These are phyloP conservation scores for Saccharomycopsis microspora DNA, from an alignment of 805 yeast genomes.

Conservation along the genomic window DNA sequence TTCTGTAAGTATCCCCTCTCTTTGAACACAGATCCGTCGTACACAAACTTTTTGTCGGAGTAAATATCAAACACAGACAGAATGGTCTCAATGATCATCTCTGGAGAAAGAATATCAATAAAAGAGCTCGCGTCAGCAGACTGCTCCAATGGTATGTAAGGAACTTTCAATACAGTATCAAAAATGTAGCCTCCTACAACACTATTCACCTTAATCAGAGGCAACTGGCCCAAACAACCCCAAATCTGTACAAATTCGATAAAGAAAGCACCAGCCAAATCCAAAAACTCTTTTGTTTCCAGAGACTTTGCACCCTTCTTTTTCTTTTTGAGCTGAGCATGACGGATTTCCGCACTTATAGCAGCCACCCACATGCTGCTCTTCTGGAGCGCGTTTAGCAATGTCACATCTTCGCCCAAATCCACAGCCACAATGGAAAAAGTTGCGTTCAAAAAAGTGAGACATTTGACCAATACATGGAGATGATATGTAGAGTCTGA, in stretches of 20 bases:
- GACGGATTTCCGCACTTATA: not conserved
- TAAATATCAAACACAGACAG: slow-evolving; percentile 59
- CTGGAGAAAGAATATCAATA: not conserved
- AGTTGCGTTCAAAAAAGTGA: slow-evolving; percentile 11
- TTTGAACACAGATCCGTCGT: slow-evolving; percentile 62
- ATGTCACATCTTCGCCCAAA: not conserved
- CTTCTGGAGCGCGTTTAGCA: not conserved
- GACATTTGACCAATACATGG: slow-evolving; percentile 3
- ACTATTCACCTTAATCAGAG: not conserved
- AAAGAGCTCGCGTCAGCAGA: not conserved
- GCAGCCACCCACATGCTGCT: not conserved
- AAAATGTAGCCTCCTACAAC: slow-evolving; percentile 1
- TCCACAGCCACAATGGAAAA: not conserved
- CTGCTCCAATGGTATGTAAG: not conserved
- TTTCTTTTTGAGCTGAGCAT: not conserved
- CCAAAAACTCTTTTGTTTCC: slow-evolving; percentile 6
- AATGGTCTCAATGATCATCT: slow-evolving; percentile 6
- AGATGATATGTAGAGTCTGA: not conserved
- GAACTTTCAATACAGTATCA: not conserved
- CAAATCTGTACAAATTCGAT: slow-evolving; percentile 4
- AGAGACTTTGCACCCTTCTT: slow-evolving; percentile 1
- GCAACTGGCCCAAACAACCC: slow-evolving; percentile 2
- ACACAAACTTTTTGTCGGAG: slow-evolving; percentile 57
- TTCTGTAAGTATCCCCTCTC: slow-evolving; percentile 32
- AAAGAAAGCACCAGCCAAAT: not conserved